These are phyloP conservation scores for Cyclotella cryptica DNA, from an alignment of 108 stramenopile genomes.

Conservation along the genomic window DNA sequence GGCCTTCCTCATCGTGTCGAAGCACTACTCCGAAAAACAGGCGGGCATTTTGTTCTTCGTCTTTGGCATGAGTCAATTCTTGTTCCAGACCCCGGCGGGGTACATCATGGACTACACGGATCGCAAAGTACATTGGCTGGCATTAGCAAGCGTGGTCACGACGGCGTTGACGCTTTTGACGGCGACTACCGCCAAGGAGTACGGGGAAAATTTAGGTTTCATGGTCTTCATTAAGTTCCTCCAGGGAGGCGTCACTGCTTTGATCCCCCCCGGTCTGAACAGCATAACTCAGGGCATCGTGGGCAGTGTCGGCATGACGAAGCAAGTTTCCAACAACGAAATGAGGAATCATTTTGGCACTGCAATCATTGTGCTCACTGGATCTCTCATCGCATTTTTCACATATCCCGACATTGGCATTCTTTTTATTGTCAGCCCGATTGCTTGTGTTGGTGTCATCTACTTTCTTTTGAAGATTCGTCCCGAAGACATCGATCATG, in stretches of 20 bases:
- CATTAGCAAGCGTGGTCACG: constrained; percentile 68
- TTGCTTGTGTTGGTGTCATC: constrained; percentile 81
- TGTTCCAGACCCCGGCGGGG: constrained; percentile 90
- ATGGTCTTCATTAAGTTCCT: constrained; percentile 85
- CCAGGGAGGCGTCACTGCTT: constrained; percentile 84
- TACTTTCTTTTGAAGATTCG: constrained; percentile 71
- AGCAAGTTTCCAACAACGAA: constrained; percentile 85
- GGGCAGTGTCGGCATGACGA: constrained; percentile 84
- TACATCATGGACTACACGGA: constrained; percentile 90
- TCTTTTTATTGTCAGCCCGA: constrained; percentile 85
- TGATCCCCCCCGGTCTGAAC: constrained; percentile 90
- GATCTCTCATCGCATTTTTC: constrained; percentile 70
- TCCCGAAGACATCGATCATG: constrained; percentile 86
- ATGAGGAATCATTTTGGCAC: constrained; percentile 93
- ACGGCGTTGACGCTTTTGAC: constrained; percentile 75
- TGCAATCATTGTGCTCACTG: constrained; percentile 80
- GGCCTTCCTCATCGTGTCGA: constrained; percentile 84
- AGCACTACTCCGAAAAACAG: constrained; percentile 84
- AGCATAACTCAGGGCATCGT: constrained; percentile 92
- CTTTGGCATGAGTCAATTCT: constrained; percentile 90
- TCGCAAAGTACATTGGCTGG: constrained; percentile 72
- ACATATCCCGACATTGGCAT: constrained; percentile 81
- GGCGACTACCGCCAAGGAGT: constrained; percentile 74
- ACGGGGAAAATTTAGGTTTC: constrained; percentile 70
- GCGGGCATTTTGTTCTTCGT: constrained; percentile 90